These are phyloP conservation scores for Penicillium sp. DNA, from an alignment of 2,329 filamentous ascomycete genomes.

Conservation along the genomic window DNA sequence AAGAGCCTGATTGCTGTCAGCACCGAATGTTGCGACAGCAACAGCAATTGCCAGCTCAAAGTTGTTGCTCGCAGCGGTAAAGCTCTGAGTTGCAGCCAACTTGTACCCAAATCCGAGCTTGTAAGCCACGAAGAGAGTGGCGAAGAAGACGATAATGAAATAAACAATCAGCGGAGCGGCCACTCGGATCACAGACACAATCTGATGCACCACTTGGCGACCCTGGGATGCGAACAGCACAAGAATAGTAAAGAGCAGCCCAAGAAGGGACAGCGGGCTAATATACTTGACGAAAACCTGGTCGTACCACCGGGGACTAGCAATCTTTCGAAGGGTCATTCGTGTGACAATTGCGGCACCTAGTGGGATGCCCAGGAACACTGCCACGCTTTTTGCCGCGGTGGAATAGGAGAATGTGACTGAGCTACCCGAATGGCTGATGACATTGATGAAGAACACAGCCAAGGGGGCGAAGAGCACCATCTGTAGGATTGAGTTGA, in stretches of 20 bases:
- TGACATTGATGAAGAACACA: constrained; percentile 72
- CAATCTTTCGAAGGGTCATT: constrained; percentile 61
- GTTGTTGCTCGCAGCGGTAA: constrained; percentile 90
- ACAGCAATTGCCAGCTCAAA: constrained; percentile 92
- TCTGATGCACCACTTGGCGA: constrained; percentile 76
- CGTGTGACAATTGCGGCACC: constrained; percentile 78
- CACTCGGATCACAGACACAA: constrained; percentile 81
- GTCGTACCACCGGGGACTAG: constrained; percentile 67
- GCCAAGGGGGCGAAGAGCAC: constrained; percentile 73
- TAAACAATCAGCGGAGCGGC: constrained; percentile 82
- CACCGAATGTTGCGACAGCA: constrained; percentile 79
- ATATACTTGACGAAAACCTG: constrained; percentile 60
- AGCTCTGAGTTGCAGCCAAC: constrained; percentile 76
- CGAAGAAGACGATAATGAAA: constrained; percentile 75
- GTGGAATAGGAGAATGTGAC: constrained; percentile 64
- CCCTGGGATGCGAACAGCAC: constrained; percentile 86
- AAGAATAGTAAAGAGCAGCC: constrained; percentile 84
- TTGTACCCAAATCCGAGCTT: constrained; percentile 74
- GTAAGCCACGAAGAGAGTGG: constrained; percentile 67
- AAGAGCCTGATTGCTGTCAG: constrained; percentile 77
- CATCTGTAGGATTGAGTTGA: constrained; percentile 78
- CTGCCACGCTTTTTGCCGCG: constrained; percentile 79
- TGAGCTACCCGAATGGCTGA: constrained; percentile 56
- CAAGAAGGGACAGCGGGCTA: constrained; percentile 78
- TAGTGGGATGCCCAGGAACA: constrained; percentile 84